Base-by-base conservation (phyloP, 2,329 filamentous ascomycete species). In the Venturia nashicola region DNA sequence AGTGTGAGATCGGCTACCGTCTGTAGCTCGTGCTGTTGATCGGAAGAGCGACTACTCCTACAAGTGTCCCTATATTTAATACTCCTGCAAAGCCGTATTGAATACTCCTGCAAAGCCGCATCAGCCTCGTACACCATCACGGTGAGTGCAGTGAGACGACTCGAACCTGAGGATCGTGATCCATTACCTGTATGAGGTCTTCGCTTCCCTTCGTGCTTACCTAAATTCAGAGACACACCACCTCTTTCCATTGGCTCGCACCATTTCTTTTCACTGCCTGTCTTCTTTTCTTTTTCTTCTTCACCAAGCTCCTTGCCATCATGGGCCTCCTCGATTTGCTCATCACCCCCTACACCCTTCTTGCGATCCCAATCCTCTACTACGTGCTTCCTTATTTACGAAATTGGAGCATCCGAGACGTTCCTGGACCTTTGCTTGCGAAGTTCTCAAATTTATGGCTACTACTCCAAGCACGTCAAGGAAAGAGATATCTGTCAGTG, bases 391-490 rank as follows among this genome's bases (percentile, higher is more conserved):
- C 84, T 0, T 88, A 86, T 72, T 73, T 87, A 34, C 75, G 83
- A 64, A 87, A 85, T 27, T 79, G 65, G 78, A 85, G 66, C 72
- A 83, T 73, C 68, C 72, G 68, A 66, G 72, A 76, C 68, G 81
- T 90, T 18, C 86, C 86, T 0, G 81, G 81, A 0, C 86, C 87
- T 0, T 85, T 87, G 68, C 80, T 83, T 0, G 85, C 86, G 2
- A 79, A 80, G 16, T 90, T 92, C 73, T 84, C 86, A 39, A 91
- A 91, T 69, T 76, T 95, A 36, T 97, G 92, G 92, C 82, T 96
- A 27, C 75, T 96, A 65, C 77, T 74, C 67, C 78, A 81, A 68
- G 74, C 71, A 62, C 85, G 92, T 1, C 79, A 82, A 4, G 91
- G 91, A 1, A 79, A 71, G 61, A 71, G 79, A 43, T 81, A 76